phyloP scores from a whole-genome alignment of 2,329 filamentous ascomycete species.

The Blastomyces parvus region DNA sequence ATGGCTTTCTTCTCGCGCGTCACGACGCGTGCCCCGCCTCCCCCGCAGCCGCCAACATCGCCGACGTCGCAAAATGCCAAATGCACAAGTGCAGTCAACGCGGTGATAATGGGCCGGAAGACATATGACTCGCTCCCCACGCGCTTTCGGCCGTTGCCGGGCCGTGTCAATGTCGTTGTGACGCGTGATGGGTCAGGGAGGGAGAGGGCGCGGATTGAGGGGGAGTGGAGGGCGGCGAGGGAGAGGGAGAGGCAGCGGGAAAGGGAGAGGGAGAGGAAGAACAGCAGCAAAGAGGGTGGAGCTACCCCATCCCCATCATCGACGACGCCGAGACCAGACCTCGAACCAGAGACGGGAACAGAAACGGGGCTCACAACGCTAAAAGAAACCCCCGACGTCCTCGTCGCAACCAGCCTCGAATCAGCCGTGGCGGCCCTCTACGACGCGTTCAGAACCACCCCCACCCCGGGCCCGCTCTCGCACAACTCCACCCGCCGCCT shows the following conservation, averaged over 20 bases:
- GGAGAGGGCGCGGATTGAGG: conserved; percentile 25
- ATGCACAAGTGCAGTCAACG: conserved; percentile 43
- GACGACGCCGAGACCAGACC: background rate
- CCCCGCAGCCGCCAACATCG: conserved; percentile 10
- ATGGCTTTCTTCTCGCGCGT: conserved; percentile 93
- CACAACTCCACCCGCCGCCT: conserved; percentile 25
- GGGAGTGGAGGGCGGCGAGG: conserved; percentile 28
- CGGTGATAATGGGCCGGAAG: conserved; percentile 94
- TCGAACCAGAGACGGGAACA: too few species aligned
- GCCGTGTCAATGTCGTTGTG: conserved; percentile 73
- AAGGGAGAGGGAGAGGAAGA: conserved; percentile 15
- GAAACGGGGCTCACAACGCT: too few species aligned
- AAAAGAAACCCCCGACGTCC: conserved; percentile 23
- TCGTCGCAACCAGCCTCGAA: conserved; percentile 52
- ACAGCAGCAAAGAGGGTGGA: background rate
- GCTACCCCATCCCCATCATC: conserved; percentile 3
- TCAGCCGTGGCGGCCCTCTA: conserved; percentile 43
- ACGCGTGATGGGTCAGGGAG: conserved; percentile 38
- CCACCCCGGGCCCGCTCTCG: background rate
- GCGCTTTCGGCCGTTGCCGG: conserved; percentile 67
- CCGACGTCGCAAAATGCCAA: conserved; percentile 10
- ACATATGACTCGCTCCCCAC: conserved; percentile 87
- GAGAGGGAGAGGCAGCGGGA: conserved; percentile 21
- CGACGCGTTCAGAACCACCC: conserved; percentile 11
- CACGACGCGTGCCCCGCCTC: conserved; percentile 54